Evolutionary conservation across 2,329 filamentous ascomycete species (phyloP), one percentile per base, ranked within the genome.

Genomic region (Arthrobotrys musiformis): DNA sequence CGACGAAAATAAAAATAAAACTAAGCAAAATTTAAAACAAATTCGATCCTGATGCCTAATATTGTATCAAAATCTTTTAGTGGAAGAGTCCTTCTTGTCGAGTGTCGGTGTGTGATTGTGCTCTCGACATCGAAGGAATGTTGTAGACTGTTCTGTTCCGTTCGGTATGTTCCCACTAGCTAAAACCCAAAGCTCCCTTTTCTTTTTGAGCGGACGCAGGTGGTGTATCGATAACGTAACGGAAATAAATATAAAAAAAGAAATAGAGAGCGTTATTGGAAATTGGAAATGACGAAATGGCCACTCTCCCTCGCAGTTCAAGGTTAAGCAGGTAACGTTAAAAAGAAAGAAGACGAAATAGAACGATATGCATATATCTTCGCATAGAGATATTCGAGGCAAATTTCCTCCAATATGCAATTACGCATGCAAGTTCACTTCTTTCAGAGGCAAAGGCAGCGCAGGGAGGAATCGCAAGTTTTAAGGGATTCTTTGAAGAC

Each of bases 141-240:
- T 17, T 37, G 52, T 37, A n/a, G 52, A 56, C 19, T 11, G 52
- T 35, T 37, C n/a, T 11, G 35, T 40, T 40, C 26, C 48, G 2
- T n/a, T n/a, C n/a, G n/a, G n/a, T n/a, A n/a, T n/a, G n/a, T n/a
- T n/a, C n/a, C n/a, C n/a, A n/a, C n/a, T n/a, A 24, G 26, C 46
- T 13, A 13, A 50, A 50, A 28, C 46, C 46, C 11, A 56, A 56
- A 22, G 17, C 4, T 13, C 17, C 52, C 52, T n/a, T 56, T 56
- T n/a, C 37, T 56, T 37, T 56, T 56, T 30, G 52, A 37, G 15
- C 30, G 11, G 30, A 37, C 15, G 52, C 52, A 24, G 46, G 24
- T 28, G 15, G 17, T 48, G 22, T 62, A 40, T 63, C 56, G 56
- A 70, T 70, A 72, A 64, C 68, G 58, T 72, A 64, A 72, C 40